Conservation (phyloP, 1,284 basidiomycete species). For the Tetrapyrgos nigripes region DNA sequence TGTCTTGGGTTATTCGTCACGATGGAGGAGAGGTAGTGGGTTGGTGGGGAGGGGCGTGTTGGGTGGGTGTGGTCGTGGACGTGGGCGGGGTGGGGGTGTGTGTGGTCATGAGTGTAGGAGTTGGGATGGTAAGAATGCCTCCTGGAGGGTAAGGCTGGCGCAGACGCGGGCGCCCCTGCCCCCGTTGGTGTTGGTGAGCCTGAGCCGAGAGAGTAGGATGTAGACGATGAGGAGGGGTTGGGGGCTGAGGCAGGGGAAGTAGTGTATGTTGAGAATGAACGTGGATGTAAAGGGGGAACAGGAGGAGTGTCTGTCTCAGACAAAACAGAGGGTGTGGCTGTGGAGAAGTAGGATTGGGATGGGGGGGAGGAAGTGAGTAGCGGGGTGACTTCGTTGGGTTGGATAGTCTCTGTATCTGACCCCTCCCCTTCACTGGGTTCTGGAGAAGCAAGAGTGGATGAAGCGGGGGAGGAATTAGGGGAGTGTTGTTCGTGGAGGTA, state of each 20-base stretch:
- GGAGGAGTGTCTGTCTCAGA: not conserved
- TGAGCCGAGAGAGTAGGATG: not conserved
- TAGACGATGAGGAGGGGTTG: not conserved
- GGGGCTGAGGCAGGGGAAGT: not conserved
- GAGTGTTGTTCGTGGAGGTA: conserved; percentile 66
- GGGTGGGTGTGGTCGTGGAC: conserved; percentile 13
- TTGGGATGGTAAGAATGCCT: too few species aligned
- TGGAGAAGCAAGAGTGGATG: not conserved
- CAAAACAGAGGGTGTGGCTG: not conserved
- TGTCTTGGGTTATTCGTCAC: conserved; percentile 12
- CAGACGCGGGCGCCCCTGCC: too few species aligned
- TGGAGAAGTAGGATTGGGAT: not conserved
- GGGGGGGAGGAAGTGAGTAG: not conserved
- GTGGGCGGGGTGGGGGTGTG: too few species aligned
- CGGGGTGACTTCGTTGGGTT: not conserved
- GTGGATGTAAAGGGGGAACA: too few species aligned
- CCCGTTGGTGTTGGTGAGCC: too few species aligned
- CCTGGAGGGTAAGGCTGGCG: too few species aligned
- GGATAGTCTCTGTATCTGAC: not conserved
- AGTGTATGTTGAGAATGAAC: too few species aligned
- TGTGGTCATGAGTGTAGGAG: too few species aligned
- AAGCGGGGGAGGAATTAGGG: conserved; percentile 45
- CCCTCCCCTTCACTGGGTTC: not conserved
- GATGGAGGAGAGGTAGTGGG: conserved; percentile 22
- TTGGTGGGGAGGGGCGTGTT: too few species aligned